Evolutionary conservation across 192 early-diverging fungal species (phyloP).

Genomic region (Phlyctochytrium arcticum): DNA sequence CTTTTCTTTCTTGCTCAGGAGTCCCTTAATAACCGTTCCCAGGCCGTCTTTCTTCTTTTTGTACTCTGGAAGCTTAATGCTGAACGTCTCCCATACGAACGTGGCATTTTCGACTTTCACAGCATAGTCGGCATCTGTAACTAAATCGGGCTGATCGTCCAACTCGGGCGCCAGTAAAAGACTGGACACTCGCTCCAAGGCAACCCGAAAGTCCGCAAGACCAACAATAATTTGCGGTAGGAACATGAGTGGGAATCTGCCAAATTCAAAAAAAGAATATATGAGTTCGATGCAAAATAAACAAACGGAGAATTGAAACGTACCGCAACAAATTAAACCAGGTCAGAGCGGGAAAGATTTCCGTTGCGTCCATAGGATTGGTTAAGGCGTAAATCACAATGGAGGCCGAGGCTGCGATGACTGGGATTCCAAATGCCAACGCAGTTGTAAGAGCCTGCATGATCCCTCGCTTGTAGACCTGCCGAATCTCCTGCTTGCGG

Average conservation of each 20-base stretch:
- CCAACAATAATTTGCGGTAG: constrained; percentile 44
- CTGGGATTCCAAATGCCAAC: constrained; percentile 46
- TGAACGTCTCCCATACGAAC: constrained; percentile 59
- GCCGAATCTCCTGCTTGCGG: constrained; percentile 38
- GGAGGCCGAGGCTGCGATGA: constrained; percentile 35
- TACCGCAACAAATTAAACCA: constrained; percentile 43
- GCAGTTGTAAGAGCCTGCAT: constrained; percentile 39
- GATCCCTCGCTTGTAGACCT: constrained; percentile 29
- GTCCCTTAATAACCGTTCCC: background rate
- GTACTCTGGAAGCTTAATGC: constrained; percentile 27
- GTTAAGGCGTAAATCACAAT: constrained; percentile 43
- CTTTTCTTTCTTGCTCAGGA: background rate
- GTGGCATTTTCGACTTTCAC: constrained; percentile 55
- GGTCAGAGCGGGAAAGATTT: constrained; percentile 44
- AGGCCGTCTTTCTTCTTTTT: constrained; percentile 20
- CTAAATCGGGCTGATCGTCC: constrained; percentile 42
- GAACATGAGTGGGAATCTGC: constrained; percentile 58
- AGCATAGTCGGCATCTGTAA: constrained; percentile 41
- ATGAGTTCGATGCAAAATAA: too few relatives aligned
- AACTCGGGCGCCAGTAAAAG: constrained; percentile 61
- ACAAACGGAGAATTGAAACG: too few relatives aligned
- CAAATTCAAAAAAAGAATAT: too few relatives aligned
- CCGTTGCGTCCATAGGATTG: constrained; percentile 25
- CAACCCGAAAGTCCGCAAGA: constrained; percentile 49
- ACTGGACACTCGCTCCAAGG: constrained; percentile 42